phyloP scores from a whole-genome alignment of 345 rosid species.

The Firmiana major region DNA sequence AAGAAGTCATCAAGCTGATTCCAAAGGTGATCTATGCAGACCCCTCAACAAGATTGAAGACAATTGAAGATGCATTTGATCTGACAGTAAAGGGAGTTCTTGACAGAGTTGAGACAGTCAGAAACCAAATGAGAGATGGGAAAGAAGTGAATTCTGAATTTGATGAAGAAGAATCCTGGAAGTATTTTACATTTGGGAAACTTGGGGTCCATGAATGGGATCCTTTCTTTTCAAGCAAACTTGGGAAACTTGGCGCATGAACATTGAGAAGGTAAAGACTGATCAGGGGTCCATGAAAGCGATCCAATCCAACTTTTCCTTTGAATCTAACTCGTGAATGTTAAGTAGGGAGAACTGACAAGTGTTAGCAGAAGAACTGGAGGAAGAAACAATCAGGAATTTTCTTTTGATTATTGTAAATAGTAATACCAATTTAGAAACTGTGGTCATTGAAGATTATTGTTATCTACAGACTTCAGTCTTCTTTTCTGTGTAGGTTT shows the following conservation, averaged over 20 bases:
- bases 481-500: no score
- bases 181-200: slow-evolving; percentile 47
- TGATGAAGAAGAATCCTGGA: slow-evolving; percentile 54
- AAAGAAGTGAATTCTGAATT: slow-evolving; percentile 31
- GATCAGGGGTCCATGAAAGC: background rate
- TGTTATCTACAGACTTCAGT: background rate
- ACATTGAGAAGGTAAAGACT: background rate
- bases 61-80: slow-evolving; percentile 74
- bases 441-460: background rate
- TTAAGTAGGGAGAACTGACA: background rate
- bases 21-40: slow-evolving; percentile 64
- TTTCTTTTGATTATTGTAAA: background rate
- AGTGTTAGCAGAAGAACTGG: background rate
- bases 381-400: background rate
- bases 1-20: slow-evolving; percentile 53
- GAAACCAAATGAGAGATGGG: slow-evolving; percentile 37
- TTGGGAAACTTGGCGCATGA: slow-evolving; percentile 13
- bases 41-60: slow-evolving; percentile 41
- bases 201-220: slow-evolving; percentile 60
- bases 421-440: background rate
- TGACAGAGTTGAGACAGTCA: slow-evolving; percentile 40
- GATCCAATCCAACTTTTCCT: background rate
- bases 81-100: slow-evolving; percentile 61
- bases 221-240: slow-evolving; percentile 40
- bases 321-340: background rate